Percentiles rank a stretch among this genome's conserved stretches.
These are phyloP conservation scores for Marchantia paleacea DNA, from an alignment of 225 moss, liverwort and hornwort genomes.

Conservation along the genomic window DNA sequence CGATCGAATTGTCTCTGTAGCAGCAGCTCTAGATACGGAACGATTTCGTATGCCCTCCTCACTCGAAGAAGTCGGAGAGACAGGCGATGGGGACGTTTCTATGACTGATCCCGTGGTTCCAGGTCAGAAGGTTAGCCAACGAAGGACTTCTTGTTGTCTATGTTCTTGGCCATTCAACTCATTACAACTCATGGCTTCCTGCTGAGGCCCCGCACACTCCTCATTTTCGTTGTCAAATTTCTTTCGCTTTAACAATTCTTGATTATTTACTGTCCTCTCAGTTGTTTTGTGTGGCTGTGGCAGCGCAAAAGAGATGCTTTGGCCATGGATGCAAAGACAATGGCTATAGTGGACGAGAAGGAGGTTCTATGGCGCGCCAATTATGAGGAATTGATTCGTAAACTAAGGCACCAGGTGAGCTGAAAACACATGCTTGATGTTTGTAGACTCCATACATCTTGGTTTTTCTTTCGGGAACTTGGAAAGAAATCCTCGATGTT, in stretches of 20 bases:
- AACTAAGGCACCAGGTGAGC: slow-evolving; percentile 72
- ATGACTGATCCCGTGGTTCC: slow-evolving; percentile 37
- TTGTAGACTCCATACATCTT: background rate
- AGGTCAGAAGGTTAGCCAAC: slow-evolving; percentile 64
- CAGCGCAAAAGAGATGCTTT: slow-evolving; percentile 81
- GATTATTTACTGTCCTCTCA: background rate
- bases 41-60: slow-evolving; percentile 75
- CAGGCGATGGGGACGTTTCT: slow-evolving; percentile 36
- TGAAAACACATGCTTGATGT: background rate
- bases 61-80: slow-evolving; percentile 54
- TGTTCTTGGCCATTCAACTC: background rate
- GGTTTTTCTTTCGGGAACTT: background rate
- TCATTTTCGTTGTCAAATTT: background rate
- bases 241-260: background rate
- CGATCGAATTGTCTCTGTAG: slow-evolving; percentile 55
- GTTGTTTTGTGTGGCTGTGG: slow-evolving; percentile 26
- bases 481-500: background rate
- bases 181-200: background rate
- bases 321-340: slow-evolving; percentile 78
- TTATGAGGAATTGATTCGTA: slow-evolving; percentile 77
- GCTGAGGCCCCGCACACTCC: background rate
- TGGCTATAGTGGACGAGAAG: slow-evolving; percentile 81
- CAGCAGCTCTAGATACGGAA: slow-evolving; percentile 66
- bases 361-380: slow-evolving; percentile 92
- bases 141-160: background rate